Conservation (phyloP, 106 monocot genomes). For the Allium cepa region DNA sequence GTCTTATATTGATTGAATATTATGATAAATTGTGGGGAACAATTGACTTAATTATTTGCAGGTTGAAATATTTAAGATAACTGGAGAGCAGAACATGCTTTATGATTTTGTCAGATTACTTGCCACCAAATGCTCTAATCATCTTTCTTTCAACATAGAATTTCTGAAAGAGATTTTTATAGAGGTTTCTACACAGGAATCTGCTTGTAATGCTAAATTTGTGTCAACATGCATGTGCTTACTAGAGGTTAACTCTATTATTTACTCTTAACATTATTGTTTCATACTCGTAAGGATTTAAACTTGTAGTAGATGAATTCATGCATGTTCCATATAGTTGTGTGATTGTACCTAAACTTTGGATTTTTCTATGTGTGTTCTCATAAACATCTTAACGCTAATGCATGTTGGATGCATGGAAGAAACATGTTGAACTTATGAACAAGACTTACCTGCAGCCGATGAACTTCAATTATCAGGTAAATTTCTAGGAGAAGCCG, state of each 20-base stretch:
- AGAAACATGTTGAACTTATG: too few relatives aligned
- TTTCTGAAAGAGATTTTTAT: conserved; percentile 64
- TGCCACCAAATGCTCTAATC: conserved; percentile 79
- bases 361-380: too few relatives aligned
- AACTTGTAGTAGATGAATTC: conserved; percentile 1
- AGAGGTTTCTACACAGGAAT: conserved; percentile 35
- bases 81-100: conserved; percentile 79
- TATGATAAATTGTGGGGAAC: neutral
- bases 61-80: conserved; percentile 87
- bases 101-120: conserved; percentile 83
- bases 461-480: too few relatives aligned
- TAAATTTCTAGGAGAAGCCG: too few relatives aligned
- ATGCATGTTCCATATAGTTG: neutral
- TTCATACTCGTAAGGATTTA: neutral
- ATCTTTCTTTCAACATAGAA: conserved; percentile 86
- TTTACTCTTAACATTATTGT: too few relatives aligned
- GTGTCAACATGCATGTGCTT: conserved; percentile 73
- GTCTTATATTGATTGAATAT: neutral
- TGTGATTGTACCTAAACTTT: too few relatives aligned
- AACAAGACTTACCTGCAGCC: too few relatives aligned
- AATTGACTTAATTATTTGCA: conserved; percentile 23
- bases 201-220: conserved; percentile 37
- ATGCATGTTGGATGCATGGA: too few relatives aligned
- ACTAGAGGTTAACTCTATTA: conserved; percentile 45
- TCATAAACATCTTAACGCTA: too few relatives aligned